phyloP scores from a whole-genome alignment of 768 basidiomycete species.

The Boletus insuetus region DNA sequence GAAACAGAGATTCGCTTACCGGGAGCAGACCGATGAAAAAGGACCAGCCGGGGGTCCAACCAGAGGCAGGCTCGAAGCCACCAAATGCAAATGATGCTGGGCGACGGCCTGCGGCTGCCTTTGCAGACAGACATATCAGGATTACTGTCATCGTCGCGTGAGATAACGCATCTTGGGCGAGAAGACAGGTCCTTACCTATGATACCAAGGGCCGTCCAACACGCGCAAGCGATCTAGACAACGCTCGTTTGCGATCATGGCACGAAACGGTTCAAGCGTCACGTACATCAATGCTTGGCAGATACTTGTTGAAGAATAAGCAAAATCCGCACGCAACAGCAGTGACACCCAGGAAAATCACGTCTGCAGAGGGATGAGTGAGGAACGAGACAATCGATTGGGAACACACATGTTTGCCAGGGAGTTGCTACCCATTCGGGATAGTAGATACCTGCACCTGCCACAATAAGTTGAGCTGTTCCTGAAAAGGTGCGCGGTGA shows the following conservation, averaged over 20 bases:
- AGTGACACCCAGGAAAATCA: conserved; percentile 57
- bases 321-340: conserved; percentile 47
- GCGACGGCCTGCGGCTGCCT: conserved; percentile 53
- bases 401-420: conserved; percentile 56
- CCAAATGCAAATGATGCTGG: conserved; percentile 55
- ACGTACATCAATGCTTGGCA: conserved; percentile 50
- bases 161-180: not conserved
- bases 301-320: conserved; percentile 51
- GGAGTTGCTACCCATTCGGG: conserved; percentile 56
- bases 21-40: conserved; percentile 66
- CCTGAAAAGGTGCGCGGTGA: conserved; percentile 33
- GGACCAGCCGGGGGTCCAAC: conserved; percentile 66
- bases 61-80: conserved; percentile 62
- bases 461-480: conserved; percentile 57
- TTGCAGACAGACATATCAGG: conserved; percentile 52
- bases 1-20: conserved; percentile 31
- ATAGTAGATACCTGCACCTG: conserved; percentile 55
- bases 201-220: conserved; percentile 60
- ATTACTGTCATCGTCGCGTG: conserved; percentile 42
- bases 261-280: not conserved
- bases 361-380: conserved; percentile 31
- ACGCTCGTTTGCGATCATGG: conserved; percentile 2
- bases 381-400: not conserved
- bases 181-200: conserved; percentile 35
- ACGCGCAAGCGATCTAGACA: conserved; percentile 52